A percentile compares a stretch with the other conserved stretches of the same genome.
phyloP scores from a whole-genome alignment of 2,329 filamentous ascomycete species.

The Tetracladium maxilliforme region DNA sequence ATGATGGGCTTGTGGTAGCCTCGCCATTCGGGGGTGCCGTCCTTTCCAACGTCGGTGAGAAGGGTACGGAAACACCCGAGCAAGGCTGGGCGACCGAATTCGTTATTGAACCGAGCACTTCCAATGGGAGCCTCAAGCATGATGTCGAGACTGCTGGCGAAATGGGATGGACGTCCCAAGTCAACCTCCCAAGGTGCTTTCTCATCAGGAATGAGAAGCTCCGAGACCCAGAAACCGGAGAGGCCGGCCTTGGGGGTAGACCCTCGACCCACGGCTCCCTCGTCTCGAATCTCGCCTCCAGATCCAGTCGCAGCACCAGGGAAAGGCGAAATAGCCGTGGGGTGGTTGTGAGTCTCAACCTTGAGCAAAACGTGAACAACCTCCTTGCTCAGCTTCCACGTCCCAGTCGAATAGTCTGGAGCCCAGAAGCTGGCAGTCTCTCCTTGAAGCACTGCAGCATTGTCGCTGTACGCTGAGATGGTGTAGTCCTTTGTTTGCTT shows the following conservation, averaged over 20 bases:
- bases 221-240: constrained; percentile 87
- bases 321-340: constrained; percentile 87
- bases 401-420: constrained; percentile 71
- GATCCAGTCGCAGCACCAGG: constrained; percentile 88
- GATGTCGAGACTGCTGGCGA: constrained; percentile 87
- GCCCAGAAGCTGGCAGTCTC: constrained; percentile 67
- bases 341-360: constrained; percentile 96
- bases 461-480: constrained; percentile 95
- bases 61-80: constrained; percentile 87
- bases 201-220: constrained; percentile 76
- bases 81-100: constrained; percentile 83
- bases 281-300: constrained; percentile 89
- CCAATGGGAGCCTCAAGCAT: constrained; percentile 97
- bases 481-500: constrained; percentile 61
- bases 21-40: constrained; percentile 49
- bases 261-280: constrained; percentile 84
- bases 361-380: constrained; percentile 79
- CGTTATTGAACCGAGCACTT: constrained; percentile 92
- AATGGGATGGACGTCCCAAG: constrained; percentile 78
- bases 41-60: constrained; percentile 49
- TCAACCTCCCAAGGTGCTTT: constrained; percentile 81
- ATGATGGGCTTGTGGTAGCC: constrained; percentile 98
- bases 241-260: constrained; percentile 89
- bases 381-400: constrained; percentile 81
- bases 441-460: constrained; percentile 81